Percentiles rank a stretch among this genome's conserved stretches.
These are phyloP conservation scores for Prinsepia uniflora DNA, from an alignment of 306 rosid genomes.

Conservation along the genomic window DNA sequence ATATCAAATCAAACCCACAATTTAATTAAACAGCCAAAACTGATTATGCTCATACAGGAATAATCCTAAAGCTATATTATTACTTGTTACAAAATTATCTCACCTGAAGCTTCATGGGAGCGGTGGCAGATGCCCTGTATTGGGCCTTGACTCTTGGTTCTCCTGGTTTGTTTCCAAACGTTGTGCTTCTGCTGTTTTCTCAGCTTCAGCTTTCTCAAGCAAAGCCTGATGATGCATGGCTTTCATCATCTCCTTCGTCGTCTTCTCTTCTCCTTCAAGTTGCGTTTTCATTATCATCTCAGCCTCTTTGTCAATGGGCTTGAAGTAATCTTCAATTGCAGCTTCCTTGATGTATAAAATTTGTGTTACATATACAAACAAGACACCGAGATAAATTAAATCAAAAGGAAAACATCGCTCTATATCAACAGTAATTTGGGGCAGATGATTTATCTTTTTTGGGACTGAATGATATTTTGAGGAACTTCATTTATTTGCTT, in stretches of 20 bases:
- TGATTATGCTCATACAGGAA: constrained; percentile 8
- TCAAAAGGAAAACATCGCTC: not conserved
- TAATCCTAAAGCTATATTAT: constrained; percentile 10
- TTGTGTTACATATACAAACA: not conserved
- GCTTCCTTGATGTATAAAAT: constrained; percentile 52
- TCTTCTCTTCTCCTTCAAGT: constrained; percentile 71
- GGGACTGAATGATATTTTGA: not conserved
- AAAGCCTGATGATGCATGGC: constrained; percentile 64
- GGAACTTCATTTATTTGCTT: not conserved
- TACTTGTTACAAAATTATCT: constrained; percentile 23
- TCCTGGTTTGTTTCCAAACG: constrained; percentile 27
- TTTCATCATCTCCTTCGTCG: constrained; percentile 56
- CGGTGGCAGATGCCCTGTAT: constrained; percentile 31
- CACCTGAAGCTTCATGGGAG: constrained; percentile 36
- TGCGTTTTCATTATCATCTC: constrained; percentile 65
- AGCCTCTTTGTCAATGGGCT: constrained; percentile 80
- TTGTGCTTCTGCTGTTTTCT: constrained; percentile 25
- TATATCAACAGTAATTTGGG: not conserved
- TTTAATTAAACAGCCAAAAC: constrained; percentile 1
- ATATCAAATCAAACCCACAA: not conserved
- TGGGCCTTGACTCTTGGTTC: constrained; percentile 23
- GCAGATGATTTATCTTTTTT: not conserved
- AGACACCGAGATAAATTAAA: not conserved
- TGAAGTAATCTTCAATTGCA: constrained; percentile 82
- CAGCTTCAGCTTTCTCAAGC: constrained; percentile 42